These are phyloP conservation scores for Aspergillus sp. DNA, from an alignment of 2,329 filamentous ascomycete species.

Conservation along the genomic window DNA sequence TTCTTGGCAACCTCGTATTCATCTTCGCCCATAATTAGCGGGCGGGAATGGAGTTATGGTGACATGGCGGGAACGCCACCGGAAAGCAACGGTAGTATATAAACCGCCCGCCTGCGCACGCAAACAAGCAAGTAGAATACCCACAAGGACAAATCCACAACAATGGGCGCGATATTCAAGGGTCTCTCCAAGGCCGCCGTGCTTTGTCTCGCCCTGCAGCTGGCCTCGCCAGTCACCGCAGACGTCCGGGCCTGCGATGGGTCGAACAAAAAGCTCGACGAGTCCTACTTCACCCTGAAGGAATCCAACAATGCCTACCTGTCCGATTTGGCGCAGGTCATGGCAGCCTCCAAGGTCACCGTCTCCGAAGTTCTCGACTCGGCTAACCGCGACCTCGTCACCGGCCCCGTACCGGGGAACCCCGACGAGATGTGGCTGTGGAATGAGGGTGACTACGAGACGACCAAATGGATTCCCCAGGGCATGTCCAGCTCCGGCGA, in stretches of 20 bases:
- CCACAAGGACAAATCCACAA: too few relatives aligned
- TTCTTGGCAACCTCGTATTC: too few relatives aligned
- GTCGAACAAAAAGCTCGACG: too few relatives aligned
- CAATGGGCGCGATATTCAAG: neutral
- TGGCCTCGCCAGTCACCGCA: neutral
- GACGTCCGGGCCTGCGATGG: neutral
- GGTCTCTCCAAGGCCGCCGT: too few relatives aligned
- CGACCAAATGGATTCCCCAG: constrained; percentile 34
- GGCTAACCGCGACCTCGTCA: constrained; percentile 14
- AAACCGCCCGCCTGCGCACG: too few relatives aligned
- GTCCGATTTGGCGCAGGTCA: constrained; percentile 11
- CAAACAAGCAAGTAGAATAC: too few relatives aligned
- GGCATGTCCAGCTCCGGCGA: constrained; percentile 35
- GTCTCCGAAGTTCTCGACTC: constrained; percentile 15
- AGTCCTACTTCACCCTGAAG: neutral
- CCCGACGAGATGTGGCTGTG: constrained; percentile 15
- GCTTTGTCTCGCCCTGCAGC: too few relatives aligned
- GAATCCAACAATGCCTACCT: neutral
- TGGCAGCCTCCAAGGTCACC: constrained; percentile 8
- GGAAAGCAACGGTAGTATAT: too few relatives aligned
- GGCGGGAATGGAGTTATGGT: too few relatives aligned
- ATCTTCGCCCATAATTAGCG: too few relatives aligned
- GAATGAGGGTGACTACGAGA: constrained; percentile 30
- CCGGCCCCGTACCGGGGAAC: constrained; percentile 4
- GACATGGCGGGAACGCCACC: too few relatives aligned